These are phyloP conservation scores for Striga hermonthica DNA, from an alignment of 305 asterid species.

Conservation along the genomic window DNA sequence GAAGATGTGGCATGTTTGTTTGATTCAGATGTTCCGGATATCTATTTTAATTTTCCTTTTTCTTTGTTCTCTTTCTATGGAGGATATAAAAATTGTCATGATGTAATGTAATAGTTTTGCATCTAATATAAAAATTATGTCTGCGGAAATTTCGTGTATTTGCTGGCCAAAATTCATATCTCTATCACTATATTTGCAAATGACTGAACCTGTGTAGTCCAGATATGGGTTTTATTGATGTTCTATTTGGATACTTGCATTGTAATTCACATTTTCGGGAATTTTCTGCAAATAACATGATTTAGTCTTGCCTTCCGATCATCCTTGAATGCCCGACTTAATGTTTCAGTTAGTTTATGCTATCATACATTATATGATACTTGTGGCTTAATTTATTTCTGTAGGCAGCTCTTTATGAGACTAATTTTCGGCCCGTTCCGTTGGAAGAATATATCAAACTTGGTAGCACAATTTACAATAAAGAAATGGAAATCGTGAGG, in stretches of 20 bases:
- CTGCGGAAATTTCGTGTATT: too few species aligned
- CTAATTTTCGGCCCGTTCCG: conserved; percentile 97
- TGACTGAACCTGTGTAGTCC: too few species aligned
- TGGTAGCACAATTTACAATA: conserved; percentile 76
- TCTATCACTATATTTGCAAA: too few species aligned
- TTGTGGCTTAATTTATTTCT: conserved; percentile 28
- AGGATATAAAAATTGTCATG: too few species aligned
- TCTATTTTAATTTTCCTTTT: not conserved
- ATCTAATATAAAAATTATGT: too few species aligned
- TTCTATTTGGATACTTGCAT: too few species aligned
- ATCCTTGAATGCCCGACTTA: not conserved
- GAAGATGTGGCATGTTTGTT: conserved; percentile 14
- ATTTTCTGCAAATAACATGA: not conserved
- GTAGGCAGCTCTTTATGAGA: conserved; percentile 96
- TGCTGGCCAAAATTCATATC: too few species aligned
- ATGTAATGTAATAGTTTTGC: too few species aligned
- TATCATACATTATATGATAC: conserved; percentile 15
- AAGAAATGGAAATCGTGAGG: conserved; percentile 74
- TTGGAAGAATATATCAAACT: conserved; percentile 90
- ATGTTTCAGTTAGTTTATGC: too few species aligned
- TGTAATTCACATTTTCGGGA: too few species aligned
- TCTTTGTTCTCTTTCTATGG: too few species aligned
- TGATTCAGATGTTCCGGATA: conserved; percentile 15
- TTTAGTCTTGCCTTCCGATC: conserved; percentile 15
- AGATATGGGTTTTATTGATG: too few species aligned